Evolutionary conservation across 495 filamentous ascomycete species (phyloP).

Genomic region (Tuber indicum): DNA sequence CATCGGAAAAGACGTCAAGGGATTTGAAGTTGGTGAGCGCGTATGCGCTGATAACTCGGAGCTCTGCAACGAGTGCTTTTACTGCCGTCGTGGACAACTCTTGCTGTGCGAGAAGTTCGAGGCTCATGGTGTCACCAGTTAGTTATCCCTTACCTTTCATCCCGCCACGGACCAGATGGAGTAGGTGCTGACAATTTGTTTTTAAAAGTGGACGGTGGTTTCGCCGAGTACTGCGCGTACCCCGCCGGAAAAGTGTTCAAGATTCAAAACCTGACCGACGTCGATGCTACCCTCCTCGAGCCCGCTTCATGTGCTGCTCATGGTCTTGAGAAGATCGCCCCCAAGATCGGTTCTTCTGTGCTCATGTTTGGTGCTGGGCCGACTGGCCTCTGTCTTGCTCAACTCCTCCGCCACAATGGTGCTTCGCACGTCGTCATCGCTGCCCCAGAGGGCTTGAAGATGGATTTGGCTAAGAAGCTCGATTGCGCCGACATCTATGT

Average conservation of each 20-base stretch:
- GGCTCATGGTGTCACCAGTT: constrained; percentile 55
- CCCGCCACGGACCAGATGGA: background rate
- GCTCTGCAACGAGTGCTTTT: constrained; percentile 66
- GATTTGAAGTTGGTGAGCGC: constrained; percentile 59
- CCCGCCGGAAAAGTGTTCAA: constrained; percentile 61
- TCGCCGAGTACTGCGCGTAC: constrained; percentile 59
- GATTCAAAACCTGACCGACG: constrained; percentile 61
- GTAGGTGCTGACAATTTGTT: constrained; percentile 13
- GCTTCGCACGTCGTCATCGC: constrained; percentile 61
- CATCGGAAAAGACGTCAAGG: constrained; percentile 53
- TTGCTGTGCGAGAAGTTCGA: constrained; percentile 65
- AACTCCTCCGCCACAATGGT: constrained; percentile 59
- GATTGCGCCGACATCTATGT: constrained; percentile 60
- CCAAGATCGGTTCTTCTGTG: constrained; percentile 60
- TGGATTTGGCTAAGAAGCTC: constrained; percentile 63
- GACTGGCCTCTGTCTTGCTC: constrained; percentile 55
- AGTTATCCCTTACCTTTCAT: constrained; percentile 18
- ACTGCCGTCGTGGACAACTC: constrained; percentile 62
- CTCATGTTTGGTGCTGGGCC: constrained; percentile 64
- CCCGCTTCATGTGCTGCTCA: constrained; percentile 66
- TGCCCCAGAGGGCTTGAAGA: constrained; percentile 60
- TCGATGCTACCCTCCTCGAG: constrained; percentile 67
- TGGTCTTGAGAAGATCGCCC: constrained; percentile 65
- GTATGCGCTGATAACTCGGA: constrained; percentile 54
- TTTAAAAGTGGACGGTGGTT: constrained; percentile 55